Evolutionary conservation across 2,329 filamentous ascomycete species (phyloP), one percentile per base, ranked within the genome.

Genomic region (Leptographium radiaticola): DNA sequence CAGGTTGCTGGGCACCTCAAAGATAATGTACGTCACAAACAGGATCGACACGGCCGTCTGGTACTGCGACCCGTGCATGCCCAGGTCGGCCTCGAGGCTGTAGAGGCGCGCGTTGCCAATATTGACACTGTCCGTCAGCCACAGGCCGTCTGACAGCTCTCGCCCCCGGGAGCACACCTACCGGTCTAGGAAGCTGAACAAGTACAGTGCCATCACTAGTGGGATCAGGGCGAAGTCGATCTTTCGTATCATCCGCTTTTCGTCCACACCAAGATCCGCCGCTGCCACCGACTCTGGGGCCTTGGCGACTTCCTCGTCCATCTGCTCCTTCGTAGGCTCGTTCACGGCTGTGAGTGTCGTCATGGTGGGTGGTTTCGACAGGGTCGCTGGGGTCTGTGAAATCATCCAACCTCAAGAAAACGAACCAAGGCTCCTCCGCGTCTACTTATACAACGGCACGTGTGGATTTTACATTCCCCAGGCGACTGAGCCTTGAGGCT

Each of bases 171-270:
- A n/a, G 18, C 9, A 3, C 59, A 68, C 73, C 65, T 63, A 81
- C 77, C 85, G 74, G 63, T 89, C 86, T 10, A 90, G 68, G 64
- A 89, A 90, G 59, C 81, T 85, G 59, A 89, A 81, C 15, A 89
- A 73, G 64, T 91, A 91, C 16, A 86, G 67, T 8, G 78, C 65
- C 78, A 86, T 85, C 9, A 86, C 71, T 20, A 86, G 70, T 2
- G 84, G 84, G 15, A 87, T 74, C 31, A 87, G 73, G 62, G 77
- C 73, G 15, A 72, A 56, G 64, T 87, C 84, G 36, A 87, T 67
- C 66, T 85, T 87, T 53, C 79, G 72, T 45, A 86, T 70, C 25
- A 87, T 70, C 58, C 72, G 75, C 60, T 70, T 72, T 67, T 86
- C 73, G n/a, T 69, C 64, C 13, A 57, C 51, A 16, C 56, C 52